Conservation (phyloP, 2,329 filamentous ascomycete genomes). For the Fusarium brachygibbosum region DNA sequence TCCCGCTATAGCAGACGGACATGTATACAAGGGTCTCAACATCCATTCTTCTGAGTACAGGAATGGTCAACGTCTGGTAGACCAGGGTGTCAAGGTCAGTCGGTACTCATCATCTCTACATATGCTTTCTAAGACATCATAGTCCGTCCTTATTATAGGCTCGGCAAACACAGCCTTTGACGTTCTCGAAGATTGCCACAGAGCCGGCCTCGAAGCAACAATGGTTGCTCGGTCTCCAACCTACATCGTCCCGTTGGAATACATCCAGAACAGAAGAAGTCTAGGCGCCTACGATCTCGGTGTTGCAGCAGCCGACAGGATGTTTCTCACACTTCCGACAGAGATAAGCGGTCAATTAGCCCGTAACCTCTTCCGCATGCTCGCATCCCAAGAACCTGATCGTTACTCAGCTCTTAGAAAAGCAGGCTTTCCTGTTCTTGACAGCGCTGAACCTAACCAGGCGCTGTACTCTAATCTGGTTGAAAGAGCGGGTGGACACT, state of each 20-base stretch:
- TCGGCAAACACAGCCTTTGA: constrained; percentile 40
- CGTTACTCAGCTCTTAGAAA: constrained; percentile 18
- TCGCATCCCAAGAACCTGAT: constrained; percentile 27
- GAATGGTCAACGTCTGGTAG: background rate
- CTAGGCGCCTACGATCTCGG: constrained; percentile 23
- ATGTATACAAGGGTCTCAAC: constrained; percentile 20
- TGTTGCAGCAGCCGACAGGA: constrained; percentile 10
- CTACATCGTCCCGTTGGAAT: constrained; percentile 29
- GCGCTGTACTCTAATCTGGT: constrained; percentile 24
- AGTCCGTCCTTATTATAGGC: constrained; percentile 33
- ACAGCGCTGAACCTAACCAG: constrained; percentile 6
- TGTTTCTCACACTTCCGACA: constrained; percentile 21
- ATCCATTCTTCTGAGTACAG: constrained; percentile 30
- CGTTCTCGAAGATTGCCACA: constrained; percentile 28
- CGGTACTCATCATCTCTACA: accelerated
- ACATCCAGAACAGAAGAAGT: constrained; percentile 22
- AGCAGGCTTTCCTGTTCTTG: constrained; percentile 18
- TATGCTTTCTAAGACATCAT: background rate
- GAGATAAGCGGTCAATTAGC: constrained; percentile 18
- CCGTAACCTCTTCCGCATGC: constrained; percentile 6
- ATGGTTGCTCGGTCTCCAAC: constrained; percentile 36
- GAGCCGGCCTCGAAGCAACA: background rate
- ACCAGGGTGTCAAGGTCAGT: constrained; percentile 27
- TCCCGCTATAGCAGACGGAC: constrained; percentile 1
- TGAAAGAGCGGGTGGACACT: constrained; percentile 26